Evolutionary conservation across 768 basidiomycete species (phyloP).

Genomic region (Kwoniella mangroviensis): DNA sequence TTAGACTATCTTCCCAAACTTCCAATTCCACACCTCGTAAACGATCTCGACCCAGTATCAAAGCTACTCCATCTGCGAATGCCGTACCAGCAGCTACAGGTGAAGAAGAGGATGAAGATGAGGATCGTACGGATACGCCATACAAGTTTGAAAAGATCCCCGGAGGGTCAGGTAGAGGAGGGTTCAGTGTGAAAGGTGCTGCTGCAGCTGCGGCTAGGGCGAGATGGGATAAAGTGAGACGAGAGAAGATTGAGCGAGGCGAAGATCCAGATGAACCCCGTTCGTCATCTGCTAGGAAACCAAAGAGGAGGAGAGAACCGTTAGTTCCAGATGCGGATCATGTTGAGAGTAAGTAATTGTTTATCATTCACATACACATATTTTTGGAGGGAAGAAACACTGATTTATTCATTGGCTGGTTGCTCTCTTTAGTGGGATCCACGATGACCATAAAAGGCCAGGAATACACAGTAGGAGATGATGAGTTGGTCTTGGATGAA

Average conservation of each 20-base stretch:
- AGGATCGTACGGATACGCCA: conserved; percentile 43
- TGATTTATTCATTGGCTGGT: not conserved
- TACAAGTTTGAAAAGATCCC: conserved; percentile 44
- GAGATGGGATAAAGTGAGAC: conserved; percentile 59
- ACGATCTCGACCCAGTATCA: conserved; percentile 13
- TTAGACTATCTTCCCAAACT: conserved; percentile 14
- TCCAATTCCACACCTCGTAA: conserved; percentile 26
- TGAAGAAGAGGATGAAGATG: conserved; percentile 17
- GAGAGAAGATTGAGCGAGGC: conserved; percentile 55
- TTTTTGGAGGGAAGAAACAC: not conserved
- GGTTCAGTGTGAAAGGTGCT: conserved; percentile 50
- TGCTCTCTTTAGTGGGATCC: conserved; percentile 20
- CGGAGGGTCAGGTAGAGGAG: conserved; percentile 55
- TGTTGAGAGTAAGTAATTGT: conserved; percentile 18
- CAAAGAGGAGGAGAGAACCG: conserved; percentile 25
- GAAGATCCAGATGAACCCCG: conserved; percentile 49
- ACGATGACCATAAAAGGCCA: conserved; percentile 66
- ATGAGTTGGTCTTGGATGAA: conserved; percentile 82
- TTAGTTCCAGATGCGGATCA: conserved; percentile 27
- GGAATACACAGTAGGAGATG: conserved; percentile 78
- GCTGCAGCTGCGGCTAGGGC: conserved; percentile 52
- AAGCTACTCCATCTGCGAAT: not conserved
- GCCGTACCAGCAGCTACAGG: conserved; percentile 2
- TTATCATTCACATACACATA: not conserved
- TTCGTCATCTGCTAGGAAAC: conserved; percentile 18